Evolutionary conservation across 2,329 filamentous ascomycete species (phyloP).

Genomic region (Hypoxylon sp.): DNA sequence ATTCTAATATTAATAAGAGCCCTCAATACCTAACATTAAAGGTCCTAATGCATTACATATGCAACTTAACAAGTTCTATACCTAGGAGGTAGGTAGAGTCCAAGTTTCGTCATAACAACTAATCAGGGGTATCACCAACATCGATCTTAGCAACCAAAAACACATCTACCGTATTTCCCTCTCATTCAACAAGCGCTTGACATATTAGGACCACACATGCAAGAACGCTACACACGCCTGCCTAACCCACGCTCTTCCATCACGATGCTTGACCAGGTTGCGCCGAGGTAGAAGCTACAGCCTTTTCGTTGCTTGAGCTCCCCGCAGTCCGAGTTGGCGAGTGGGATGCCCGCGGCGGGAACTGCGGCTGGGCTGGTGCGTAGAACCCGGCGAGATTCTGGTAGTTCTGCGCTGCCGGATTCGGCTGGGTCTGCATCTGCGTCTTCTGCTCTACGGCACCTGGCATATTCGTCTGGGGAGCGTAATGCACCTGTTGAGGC

Average conservation of each 20-base stretch:
- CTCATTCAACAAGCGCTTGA: slow-evolving; percentile 22
- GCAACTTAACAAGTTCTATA: slow-evolving; percentile 20
- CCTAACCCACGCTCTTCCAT: slow-evolving; percentile 12
- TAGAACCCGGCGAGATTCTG: slow-evolving; percentile 50
- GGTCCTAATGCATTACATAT: slow-evolving; percentile 4
- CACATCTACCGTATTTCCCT: slow-evolving; percentile 6
- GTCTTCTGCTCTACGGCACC: slow-evolving; percentile 14
- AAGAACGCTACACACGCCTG: slow-evolving; percentile 33
- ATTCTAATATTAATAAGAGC: slow-evolving; percentile 20
- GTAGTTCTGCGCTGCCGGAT: slow-evolving; percentile 57
- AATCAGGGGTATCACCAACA: slow-evolving; percentile 39
- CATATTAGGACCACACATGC: slow-evolving; percentile 14
- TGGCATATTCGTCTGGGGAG: slow-evolving; percentile 6
- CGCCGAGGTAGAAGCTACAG: slow-evolving; percentile 21
- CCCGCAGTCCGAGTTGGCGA: slow-evolving; percentile 14
- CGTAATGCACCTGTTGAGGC: slow-evolving; percentile 35
- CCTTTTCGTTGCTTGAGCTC: slow-evolving; percentile 28
- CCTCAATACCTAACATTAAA: slow-evolving; percentile 33
- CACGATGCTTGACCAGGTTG: slow-evolving; percentile 28
- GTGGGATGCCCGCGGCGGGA: slow-evolving; percentile 9
- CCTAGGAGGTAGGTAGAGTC: slow-evolving; percentile 2
- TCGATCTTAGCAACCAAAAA: slow-evolving; percentile 32
- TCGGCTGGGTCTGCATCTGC: slow-evolving; percentile 8
- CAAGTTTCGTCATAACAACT: slow-evolving; percentile 14
- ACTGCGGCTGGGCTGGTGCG: slow-evolving; percentile 38